Evolutionary conservation across 176 grass and related monocot species (phyloP).

Genomic region (Rhynchospora breviuscula): DNA sequence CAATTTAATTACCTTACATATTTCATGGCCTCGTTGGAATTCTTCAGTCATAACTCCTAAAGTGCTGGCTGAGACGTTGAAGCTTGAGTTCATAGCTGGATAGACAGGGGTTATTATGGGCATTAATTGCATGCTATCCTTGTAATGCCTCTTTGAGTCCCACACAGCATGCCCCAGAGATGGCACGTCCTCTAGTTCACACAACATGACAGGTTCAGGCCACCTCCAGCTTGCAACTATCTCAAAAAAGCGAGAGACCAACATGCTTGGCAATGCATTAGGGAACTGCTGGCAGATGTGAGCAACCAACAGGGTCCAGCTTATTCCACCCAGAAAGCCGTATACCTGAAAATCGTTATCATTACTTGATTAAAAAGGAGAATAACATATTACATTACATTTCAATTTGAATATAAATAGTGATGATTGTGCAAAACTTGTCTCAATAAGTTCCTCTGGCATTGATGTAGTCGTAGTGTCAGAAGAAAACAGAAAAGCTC

Average conservation of each 20-base stretch:
- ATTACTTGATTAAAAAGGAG: no score
- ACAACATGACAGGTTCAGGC: constrained; percentile 96
- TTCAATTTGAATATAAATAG: no score
- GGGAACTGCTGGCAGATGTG: constrained; percentile 93
- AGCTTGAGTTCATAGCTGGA: constrained; percentile 95
- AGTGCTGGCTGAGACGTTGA: constrained; percentile 81
- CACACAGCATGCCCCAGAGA: constrained; percentile 69
- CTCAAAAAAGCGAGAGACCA: constrained; percentile 86
- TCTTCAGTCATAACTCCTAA: constrained; percentile 72
- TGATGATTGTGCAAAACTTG: no score
- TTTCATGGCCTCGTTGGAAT: constrained; percentile 58
- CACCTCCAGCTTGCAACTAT: constrained; percentile 86
- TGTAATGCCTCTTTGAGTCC: constrained; percentile 83
- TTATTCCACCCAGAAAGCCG: constrained; percentile 91
- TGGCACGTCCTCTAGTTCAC: constrained; percentile 63
- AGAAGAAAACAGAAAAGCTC: no score
- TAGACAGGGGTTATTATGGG: constrained; percentile 98
- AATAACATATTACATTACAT: no score
- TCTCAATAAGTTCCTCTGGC: no score
- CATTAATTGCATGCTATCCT: constrained; percentile 81
- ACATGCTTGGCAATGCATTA: constrained; percentile 77
- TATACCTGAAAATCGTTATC: constrained; percentile 41
- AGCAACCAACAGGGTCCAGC: constrained; percentile 80
- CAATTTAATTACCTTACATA: constrained; percentile 55
- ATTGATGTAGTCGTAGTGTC: no score